phyloP scores from a whole-genome alignment of 2,329 filamentous ascomycete species.

The Dactylonectria macrodidyma region DNA sequence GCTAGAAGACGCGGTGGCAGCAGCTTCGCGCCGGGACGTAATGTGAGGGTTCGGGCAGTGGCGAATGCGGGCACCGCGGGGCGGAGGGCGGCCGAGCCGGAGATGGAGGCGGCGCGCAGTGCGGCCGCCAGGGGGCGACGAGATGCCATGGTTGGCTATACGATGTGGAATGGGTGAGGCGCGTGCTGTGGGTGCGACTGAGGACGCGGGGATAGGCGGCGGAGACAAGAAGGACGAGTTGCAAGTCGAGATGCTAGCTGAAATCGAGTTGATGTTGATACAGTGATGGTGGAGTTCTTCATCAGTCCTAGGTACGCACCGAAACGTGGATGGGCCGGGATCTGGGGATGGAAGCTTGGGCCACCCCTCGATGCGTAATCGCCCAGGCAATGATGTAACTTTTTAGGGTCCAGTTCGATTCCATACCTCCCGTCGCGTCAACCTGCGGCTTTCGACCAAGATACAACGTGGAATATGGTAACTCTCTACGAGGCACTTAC shows the following conservation, averaged over 20 bases:
- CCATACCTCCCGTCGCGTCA: neutral
- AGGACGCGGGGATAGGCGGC: neutral
- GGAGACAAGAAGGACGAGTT: neutral
- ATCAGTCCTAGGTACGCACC: neutral
- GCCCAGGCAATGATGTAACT: neutral
- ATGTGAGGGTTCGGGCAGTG: constrained; percentile 16
- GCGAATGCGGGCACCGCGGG: constrained; percentile 28
- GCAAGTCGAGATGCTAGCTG: neutral
- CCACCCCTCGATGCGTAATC: neutral
- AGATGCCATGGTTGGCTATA: constrained; percentile 34
- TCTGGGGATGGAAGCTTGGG: constrained; percentile 21
- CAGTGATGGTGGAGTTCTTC: neutral
- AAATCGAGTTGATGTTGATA: neutral
- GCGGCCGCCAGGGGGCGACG: constrained; percentile 37
- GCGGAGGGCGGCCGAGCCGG: constrained; percentile 11
- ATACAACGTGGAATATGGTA: neutral
- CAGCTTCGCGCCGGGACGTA: neutral
- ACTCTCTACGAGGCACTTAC: no score
- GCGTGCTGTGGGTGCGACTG: neutral
- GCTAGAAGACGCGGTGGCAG: constrained; percentile 17
- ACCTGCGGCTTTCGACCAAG: neutral
- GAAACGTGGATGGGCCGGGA: neutral
- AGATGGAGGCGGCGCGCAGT: constrained; percentile 34
- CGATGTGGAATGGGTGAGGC: neutral
- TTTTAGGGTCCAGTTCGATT: neutral